Evolutionary conservation across 192 early-diverging fungal species (phyloP).

Genomic region (Coemansia sp.): DNA sequence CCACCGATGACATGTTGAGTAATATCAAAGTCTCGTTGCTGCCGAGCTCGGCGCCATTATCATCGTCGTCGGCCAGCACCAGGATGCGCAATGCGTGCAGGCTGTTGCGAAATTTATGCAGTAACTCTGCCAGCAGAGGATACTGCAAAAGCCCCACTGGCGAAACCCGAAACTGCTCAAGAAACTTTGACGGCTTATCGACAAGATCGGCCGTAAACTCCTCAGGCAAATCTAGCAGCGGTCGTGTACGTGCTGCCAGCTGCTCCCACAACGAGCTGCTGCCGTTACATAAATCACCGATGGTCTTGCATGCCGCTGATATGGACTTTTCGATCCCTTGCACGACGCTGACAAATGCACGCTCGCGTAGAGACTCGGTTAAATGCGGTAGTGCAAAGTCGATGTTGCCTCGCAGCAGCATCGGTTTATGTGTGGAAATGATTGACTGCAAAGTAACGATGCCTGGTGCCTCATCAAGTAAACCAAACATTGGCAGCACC

Average conservation of each 20-base stretch:
- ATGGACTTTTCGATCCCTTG: slow-evolving; percentile 26
- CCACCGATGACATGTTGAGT: slow-evolving; percentile 38
- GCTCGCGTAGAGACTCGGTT: slow-evolving; percentile 27
- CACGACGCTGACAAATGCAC: slow-evolving; percentile 42
- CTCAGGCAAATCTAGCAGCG: slow-evolving; percentile 26
- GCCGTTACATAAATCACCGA: background rate
- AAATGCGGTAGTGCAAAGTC: slow-evolving; percentile 34
- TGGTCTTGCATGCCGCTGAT: slow-evolving; percentile 8
- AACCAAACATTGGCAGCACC: slow-evolving; percentile 18
- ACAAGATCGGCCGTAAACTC: background rate
- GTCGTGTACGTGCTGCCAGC: slow-evolving; percentile 32
- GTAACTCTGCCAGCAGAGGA: slow-evolving; percentile 35
- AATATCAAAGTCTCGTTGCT: slow-evolving; percentile 17
- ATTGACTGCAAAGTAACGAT: slow-evolving; percentile 27
- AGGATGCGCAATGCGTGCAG: slow-evolving; percentile 45
- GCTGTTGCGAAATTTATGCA: slow-evolving; percentile 42
- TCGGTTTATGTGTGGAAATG: slow-evolving; percentile 21
- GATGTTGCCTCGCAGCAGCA: slow-evolving; percentile 19
- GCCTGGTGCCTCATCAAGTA: slow-evolving; percentile 37
- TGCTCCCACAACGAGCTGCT: slow-evolving; percentile 28
- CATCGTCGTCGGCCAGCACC: slow-evolving; percentile 38
- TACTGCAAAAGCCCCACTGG: slow-evolving; percentile 49
- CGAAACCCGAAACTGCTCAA: slow-evolving; percentile 34
- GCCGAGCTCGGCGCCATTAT: background rate
- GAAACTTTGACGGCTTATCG: slow-evolving; percentile 14